Evolutionary conservation across 306 rosid species (phyloP), one percentile per base, ranked within the genome.

Genomic region (Luffa aegyptiaca): DNA sequence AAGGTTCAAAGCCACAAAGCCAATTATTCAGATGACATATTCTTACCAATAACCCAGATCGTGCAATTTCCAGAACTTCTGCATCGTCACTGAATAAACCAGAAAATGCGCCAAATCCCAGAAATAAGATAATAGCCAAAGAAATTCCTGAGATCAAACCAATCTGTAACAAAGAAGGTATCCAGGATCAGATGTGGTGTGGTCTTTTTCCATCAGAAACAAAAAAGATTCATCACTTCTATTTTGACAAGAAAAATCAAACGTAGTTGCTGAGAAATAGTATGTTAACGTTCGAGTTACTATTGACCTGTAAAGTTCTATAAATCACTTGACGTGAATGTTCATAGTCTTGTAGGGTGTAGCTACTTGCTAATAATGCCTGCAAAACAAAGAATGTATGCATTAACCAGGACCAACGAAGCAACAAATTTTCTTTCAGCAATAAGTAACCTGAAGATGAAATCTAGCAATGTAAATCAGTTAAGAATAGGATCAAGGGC

Each of bases 301-400:
- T 74, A 65, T n/a, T 21, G 45, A 92, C 99, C 97, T 95, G 97
- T 78, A 95, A 83, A 84, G 88, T 87, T 88, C 89, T 89, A 80
- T 85, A 91, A 82, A 85, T 81, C 76, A 95, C 80, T 17, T 81
- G 82, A 64, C 97, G 93, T 80, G 99, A 86, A 80, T 87, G 86
- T 81, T 87, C 87, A 84, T 90, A 93, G 82, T 93, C 80, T 92
- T 90, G 88, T 81, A 86, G 77, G 13, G 99, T 86, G 89, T 90
- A 95, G 84, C 80, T 83, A 80, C 85, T 81, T 58, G 97, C 99
- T 81, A 95, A 92, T 83, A 95, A 93, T 37, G 99, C 81, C 99
- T 95, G 88, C 21, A 57, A 83, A 79, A 81, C 81, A 73, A 21
- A 82, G 37, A 76, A 73, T 26, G 11, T 39, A 20, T 39, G 12